Conservation (phyloP, 2,329 filamentous ascomycete species). For the Phialophora chinensis region DNA sequence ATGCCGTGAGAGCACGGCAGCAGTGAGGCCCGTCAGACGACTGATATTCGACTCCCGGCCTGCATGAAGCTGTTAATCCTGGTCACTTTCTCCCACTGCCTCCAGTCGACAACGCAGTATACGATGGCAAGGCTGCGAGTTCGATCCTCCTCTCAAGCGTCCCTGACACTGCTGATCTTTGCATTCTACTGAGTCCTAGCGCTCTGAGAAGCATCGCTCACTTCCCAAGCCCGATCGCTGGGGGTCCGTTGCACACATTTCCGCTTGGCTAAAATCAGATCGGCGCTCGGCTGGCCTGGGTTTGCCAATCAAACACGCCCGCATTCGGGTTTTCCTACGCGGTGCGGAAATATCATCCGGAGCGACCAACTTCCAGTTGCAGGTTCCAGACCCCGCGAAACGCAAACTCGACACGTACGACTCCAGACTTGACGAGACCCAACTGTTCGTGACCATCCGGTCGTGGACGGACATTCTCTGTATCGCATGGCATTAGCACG, state of each 20-base stretch:
- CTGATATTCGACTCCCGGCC: not conserved
- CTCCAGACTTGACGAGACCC: not conserved
- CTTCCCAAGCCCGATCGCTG: no score
- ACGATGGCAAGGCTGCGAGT: not conserved
- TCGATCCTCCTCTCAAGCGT: not conserved
- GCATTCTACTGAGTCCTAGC: no score
- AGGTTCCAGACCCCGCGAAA: not conserved
- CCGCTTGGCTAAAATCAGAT: no score
- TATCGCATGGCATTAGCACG: conserved; percentile 27
- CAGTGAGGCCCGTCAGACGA: conserved; percentile 3
- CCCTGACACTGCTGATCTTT: not conserved
- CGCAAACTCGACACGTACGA: conserved; percentile 5
- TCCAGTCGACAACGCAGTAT: not conserved
- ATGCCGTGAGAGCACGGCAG: not conserved
- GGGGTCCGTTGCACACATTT: not conserved
- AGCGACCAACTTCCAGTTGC: not conserved
- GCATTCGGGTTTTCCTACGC: not conserved
- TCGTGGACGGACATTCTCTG: not conserved
- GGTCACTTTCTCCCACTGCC: not conserved
- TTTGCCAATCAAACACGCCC: not conserved
- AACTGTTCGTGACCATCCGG: not conserved
- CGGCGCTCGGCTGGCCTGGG: no score
- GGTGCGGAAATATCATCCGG: conserved; percentile 6
- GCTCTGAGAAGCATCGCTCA: not conserved
- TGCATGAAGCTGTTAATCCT: not conserved